These are phyloP conservation scores for Xylaria cubensis DNA, from an alignment of 495 filamentous ascomycete genomes.

Conservation along the genomic window DNA sequence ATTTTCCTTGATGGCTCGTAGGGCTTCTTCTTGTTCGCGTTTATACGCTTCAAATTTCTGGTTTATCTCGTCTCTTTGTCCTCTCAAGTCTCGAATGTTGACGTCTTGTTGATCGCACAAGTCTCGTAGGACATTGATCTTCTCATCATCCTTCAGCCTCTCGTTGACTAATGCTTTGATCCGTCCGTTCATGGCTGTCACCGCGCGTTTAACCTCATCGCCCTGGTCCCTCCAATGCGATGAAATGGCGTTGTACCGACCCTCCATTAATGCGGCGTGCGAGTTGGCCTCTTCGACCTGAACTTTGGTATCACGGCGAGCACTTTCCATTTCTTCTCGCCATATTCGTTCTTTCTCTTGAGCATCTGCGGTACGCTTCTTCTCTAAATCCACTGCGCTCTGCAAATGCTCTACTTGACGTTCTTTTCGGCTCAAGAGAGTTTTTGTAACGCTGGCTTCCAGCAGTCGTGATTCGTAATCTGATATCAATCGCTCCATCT, in stretches of 20 bases:
- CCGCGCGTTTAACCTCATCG: conserved; percentile 60
- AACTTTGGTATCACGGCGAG: conserved; percentile 63
- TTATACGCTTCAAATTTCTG: conserved; percentile 68
- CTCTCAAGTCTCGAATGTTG: conserved; percentile 64
- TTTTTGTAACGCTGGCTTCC: conserved; percentile 73
- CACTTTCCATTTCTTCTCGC: conserved; percentile 66
- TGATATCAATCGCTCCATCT: conserved; percentile 69
- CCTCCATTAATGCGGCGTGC: conserved; percentile 59
- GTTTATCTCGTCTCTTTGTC: conserved; percentile 65
- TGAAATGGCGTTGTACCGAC: conserved; percentile 75
- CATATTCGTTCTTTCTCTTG: conserved; percentile 67
- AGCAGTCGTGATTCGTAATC: conserved; percentile 73
- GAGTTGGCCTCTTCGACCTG: conserved; percentile 69
- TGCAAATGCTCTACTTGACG: conserved; percentile 79
- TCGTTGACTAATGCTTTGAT: conserved; percentile 56
- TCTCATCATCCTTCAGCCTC: conserved; percentile 63
- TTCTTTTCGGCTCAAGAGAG: conserved; percentile 76
- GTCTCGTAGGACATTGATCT: conserved; percentile 61
- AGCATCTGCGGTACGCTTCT: conserved; percentile 61
- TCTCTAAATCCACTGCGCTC: conserved; percentile 69
- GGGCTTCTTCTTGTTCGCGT: conserved; percentile 63
- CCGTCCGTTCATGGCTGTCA: conserved; percentile 61
- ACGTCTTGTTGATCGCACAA: conserved; percentile 74
- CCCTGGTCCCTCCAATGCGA: conserved; percentile 69
- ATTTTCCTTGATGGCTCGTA: conserved; percentile 61